phyloP scores from a whole-genome alignment of 129 eudicot species.

The Flaveria bidentis region DNA sequence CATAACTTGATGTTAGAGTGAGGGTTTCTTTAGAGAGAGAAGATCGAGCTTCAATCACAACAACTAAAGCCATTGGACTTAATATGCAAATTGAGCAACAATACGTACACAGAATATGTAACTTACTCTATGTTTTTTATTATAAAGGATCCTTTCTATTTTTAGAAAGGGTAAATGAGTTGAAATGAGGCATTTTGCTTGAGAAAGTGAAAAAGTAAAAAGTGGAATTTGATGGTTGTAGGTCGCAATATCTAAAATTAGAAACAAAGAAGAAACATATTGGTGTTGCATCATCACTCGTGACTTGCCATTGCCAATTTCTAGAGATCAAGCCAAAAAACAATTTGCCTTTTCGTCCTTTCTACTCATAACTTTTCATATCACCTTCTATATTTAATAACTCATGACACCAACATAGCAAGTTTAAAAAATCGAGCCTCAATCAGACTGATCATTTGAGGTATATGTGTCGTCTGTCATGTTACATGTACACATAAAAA shows the following conservation, averaged over 20 bases:
- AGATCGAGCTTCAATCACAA: not conserved
- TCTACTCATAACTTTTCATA: not conserved
- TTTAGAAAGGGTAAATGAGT: slow-evolving; percentile 21
- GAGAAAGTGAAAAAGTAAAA: slow-evolving; percentile 29
- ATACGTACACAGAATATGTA: not conserved
- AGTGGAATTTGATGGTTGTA: slow-evolving; percentile 26
- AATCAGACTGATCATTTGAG: not conserved
- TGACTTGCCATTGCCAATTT: slow-evolving; percentile 27
- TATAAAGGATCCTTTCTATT: slow-evolving; percentile 10
- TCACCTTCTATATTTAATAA: slow-evolving; percentile 7
- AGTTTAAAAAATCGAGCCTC: not conserved
- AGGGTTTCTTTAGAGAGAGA: no score
- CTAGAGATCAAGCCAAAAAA: slow-evolving; percentile 12
- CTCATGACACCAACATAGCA: slow-evolving; percentile 14
- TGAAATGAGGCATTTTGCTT: slow-evolving; percentile 20
- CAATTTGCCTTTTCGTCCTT: slow-evolving; percentile 10
- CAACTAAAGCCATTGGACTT: not conserved
- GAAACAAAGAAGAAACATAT: slow-evolving; percentile 35
- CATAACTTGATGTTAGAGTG: no score
- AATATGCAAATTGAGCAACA: not conserved
- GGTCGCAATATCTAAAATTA: slow-evolving; percentile 26
- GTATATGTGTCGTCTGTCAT: not conserved
- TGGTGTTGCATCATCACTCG: slow-evolving; percentile 30
- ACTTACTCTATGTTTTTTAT: not conserved
- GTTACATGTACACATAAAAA: not conserved